Percentiles rank a stretch among this genome's conserved stretches.
phyloP scores from a whole-genome alignment of 2,329 filamentous ascomycete genomes.

The Thielaviopsis populi region DNA sequence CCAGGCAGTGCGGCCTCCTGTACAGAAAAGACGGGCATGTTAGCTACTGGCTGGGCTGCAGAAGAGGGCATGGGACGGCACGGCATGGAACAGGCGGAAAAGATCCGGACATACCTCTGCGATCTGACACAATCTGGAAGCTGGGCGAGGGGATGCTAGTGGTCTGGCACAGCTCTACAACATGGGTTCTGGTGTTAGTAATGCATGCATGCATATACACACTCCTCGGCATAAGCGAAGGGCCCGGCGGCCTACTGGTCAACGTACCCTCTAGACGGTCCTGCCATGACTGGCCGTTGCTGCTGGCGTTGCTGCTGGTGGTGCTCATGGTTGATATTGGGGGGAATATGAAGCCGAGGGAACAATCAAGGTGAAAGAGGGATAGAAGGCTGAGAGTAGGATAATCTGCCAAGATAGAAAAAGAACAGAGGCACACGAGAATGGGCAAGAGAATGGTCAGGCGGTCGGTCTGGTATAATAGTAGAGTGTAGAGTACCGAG shows the following conservation, averaged over 20 bases:
- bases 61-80: background rate
- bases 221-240: background rate
- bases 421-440: background rate
- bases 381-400: background rate
- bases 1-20: constrained; percentile 84
- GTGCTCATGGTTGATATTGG: constrained; percentile 17
- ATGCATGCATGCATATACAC: background rate
- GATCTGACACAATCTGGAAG: constrained; percentile 60
- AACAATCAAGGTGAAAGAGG: background rate
- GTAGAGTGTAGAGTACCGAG: background rate
- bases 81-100: background rate
- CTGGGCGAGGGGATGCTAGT: constrained; percentile 39
- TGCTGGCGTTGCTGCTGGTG: constrained; percentile 19
- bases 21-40: constrained; percentile 11
- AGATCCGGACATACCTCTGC: constrained; percentile 42
- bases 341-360: too few species aligned
- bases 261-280: constrained; percentile 39
- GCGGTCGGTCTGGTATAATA: too few species aligned
- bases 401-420: too few species aligned
- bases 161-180: constrained; percentile 41
- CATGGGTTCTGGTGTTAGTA: constrained; percentile 10
- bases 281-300: constrained; percentile 32
- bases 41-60: background rate
- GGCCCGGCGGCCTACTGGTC: background rate
- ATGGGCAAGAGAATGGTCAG: background rate